Evolutionary conservation across 129 eudicot genomes (phyloP), one percentile per base, ranked within the genome.

Genomic region (Centaurea solstitialis): DNA sequence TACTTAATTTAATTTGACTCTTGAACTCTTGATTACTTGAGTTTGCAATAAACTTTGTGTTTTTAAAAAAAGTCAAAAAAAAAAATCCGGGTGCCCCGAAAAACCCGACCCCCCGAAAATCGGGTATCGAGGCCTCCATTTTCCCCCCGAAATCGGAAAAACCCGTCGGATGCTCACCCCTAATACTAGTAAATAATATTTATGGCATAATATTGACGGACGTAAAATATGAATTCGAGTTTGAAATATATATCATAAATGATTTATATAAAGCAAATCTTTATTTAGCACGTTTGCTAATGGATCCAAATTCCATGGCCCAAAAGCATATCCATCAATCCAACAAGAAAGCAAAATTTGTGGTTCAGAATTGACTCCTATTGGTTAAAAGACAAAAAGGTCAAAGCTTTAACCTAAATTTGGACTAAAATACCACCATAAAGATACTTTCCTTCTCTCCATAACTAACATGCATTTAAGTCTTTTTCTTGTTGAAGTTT

Each of bases 281-380:
- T 2, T 17, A 57, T 57, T 57, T 57, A 57, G 65, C 22, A 57
- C 22, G 18, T 57, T 57, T 57, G 9, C 6, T 57, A 57, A 21
- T 23, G 59, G 30, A 37, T 47, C 80, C 80, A 76, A 62, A 62
- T 61, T 76, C 23, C 72, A 59, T 62, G 21, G 23, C 57, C 59
- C 80, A 62, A 62, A 76, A 76, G 61, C 72, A 62, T 76, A 62
- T 62, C 57, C 79, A 61, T 61, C 20, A 76, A 76, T 33, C 35
- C 53, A 59, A 35, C 59, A 20, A 76, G 1, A 30, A 76, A 17
- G 50, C 57, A 76, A 21, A 59, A 4, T 9, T 35, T 18, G 15
- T 33, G 53, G 67, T 24, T 45, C 21, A n/a, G 8, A 20, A 47
- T 21, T 38, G 75, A 70, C 47, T 15, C n/a, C 15, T 15, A 11